These are phyloP conservation scores for Anthracocystis panici-leucophaei DNA, from an alignment of 1,284 basidiomycete species.

Conservation along the genomic window DNA sequence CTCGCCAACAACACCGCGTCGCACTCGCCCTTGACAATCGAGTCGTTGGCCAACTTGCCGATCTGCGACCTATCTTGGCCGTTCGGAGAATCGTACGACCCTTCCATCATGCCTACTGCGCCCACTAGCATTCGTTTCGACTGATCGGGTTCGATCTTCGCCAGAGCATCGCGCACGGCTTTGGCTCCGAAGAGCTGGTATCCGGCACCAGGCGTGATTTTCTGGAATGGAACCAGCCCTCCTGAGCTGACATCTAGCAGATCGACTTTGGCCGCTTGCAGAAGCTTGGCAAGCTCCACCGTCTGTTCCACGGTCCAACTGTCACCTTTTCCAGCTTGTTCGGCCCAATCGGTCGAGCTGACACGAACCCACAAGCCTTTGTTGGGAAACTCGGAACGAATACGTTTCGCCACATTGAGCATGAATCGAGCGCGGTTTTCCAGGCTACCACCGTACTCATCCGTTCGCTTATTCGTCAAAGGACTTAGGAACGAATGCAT, in stretches of 20 bases:
- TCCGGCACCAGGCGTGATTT: constrained; percentile 52
- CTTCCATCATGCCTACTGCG: constrained; percentile 65
- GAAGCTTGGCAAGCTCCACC: constrained; percentile 48
- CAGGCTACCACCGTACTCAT: constrained; percentile 67
- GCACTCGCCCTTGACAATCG: constrained; percentile 45
- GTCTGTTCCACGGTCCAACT: constrained; percentile 62
- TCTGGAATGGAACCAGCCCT: constrained; percentile 57
- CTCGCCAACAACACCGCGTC: constrained; percentile 60
- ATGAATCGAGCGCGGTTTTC: constrained; percentile 60
- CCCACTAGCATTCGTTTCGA: constrained; percentile 55
- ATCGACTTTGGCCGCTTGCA: constrained; percentile 62
- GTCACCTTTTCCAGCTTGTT: constrained; percentile 42
- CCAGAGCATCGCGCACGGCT: constrained; percentile 48
- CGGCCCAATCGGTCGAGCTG: constrained; percentile 62
- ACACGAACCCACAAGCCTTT: constrained; percentile 66
- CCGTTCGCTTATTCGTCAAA: constrained; percentile 64
- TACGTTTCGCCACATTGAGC: constrained; percentile 47
- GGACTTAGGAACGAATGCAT: constrained; percentile 73
- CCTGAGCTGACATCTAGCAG: constrained; percentile 63
- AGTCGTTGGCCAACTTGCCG: constrained; percentile 60
- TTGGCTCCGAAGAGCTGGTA: constrained; percentile 62
- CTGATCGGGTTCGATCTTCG: constrained; percentile 14
- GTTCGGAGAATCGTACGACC: constrained; percentile 28
- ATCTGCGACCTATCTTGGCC: constrained; percentile 33
- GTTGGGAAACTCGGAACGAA: constrained; percentile 60